phyloP scores from a whole-genome alignment of 2,329 filamentous ascomycete genomes.

The Beauveria sp. region DNA sequence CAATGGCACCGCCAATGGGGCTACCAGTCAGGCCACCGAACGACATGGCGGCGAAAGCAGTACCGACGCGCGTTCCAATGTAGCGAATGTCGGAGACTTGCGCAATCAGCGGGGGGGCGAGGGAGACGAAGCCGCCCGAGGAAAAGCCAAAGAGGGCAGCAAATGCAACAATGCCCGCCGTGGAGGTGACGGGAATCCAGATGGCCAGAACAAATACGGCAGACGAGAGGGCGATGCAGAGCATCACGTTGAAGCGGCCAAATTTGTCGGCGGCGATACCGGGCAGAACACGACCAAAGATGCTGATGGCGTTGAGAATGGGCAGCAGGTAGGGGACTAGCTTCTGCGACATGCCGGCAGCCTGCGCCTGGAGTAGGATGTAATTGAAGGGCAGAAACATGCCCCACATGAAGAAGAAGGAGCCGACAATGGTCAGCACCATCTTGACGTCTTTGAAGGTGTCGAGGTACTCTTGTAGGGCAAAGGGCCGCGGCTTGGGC shows the following conservation, averaged over 20 bases:
- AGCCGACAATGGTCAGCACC: slow-evolving; percentile 32
- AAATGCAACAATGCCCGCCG: slow-evolving; percentile 56
- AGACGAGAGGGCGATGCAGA: slow-evolving; percentile 44
- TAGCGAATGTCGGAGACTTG: slow-evolving; percentile 64
- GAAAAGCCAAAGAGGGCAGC: slow-evolving; percentile 62
- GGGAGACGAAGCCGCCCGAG: slow-evolving; percentile 57
- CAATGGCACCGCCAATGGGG: slow-evolving; percentile 59
- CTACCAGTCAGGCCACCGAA: slow-evolving; percentile 59
- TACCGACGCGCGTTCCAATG: slow-evolving; percentile 61
- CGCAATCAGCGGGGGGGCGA: slow-evolving; percentile 56
- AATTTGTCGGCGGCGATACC: slow-evolving; percentile 39
- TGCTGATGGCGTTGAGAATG: slow-evolving; percentile 50
- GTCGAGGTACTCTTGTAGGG: slow-evolving; percentile 36
- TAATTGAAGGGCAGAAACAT: slow-evolving; percentile 50
- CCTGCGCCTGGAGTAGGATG: slow-evolving; percentile 39
- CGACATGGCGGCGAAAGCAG: slow-evolving; percentile 52
- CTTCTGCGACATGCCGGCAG: slow-evolving; percentile 32
- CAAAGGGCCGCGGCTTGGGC: slow-evolving; percentile 37
- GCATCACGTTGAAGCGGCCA: slow-evolving; percentile 40
- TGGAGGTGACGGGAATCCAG: slow-evolving; percentile 40
- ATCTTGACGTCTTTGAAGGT: slow-evolving; percentile 40
- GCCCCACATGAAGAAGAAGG: slow-evolving; percentile 49
- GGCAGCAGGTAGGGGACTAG: slow-evolving; percentile 41
- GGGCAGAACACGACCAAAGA: slow-evolving; percentile 44
- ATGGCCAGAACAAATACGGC: slow-evolving; percentile 38